phyloP scores from a whole-genome alignment of 1,139 yeast genomes.

The Tardiomyces depauwii region DNA sequence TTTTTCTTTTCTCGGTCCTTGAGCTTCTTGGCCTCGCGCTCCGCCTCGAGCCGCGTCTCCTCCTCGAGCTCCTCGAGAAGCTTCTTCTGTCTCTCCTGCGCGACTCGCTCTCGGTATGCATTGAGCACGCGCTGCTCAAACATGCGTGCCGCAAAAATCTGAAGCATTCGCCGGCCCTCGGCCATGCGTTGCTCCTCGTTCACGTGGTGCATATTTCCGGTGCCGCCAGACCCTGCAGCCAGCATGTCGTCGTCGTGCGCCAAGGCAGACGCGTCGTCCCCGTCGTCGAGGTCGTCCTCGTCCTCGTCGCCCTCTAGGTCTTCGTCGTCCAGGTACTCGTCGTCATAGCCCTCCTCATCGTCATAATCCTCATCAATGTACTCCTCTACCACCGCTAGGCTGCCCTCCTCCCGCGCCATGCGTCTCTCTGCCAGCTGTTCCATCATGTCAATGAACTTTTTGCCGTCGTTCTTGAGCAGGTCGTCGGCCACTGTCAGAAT shows the following conservation, averaged over 20 bases:
- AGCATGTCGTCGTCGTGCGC: no score
- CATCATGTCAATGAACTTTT: slow-evolving; percentile 64
- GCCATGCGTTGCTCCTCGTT: slow-evolving; percentile 58
- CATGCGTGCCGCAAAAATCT: slow-evolving; percentile 63
- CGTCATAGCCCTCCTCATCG: slow-evolving; percentile 20
- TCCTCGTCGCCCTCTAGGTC: slow-evolving; percentile 25
- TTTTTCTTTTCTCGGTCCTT: slow-evolving; percentile 67
- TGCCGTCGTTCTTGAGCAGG: slow-evolving; percentile 61
- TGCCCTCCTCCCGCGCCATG: slow-evolving; percentile 37
- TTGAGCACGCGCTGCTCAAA: slow-evolving; percentile 60
- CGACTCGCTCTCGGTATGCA: slow-evolving; percentile 63
- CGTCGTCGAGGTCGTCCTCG: slow-evolving; percentile 27
- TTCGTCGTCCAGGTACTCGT: slow-evolving; percentile 19
- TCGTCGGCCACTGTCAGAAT: slow-evolving; percentile 67
- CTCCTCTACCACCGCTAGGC: slow-evolving; percentile 16
- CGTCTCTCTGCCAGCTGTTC: slow-evolving; percentile 57
- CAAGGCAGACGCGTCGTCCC: slow-evolving; percentile 16
- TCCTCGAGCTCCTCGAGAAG: slow-evolving; percentile 72
- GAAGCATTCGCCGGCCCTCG: slow-evolving; percentile 68
- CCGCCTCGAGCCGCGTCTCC: slow-evolving; percentile 58
- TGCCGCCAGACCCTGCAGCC: no score
- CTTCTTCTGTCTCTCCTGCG: slow-evolving; percentile 61
- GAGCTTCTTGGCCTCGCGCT: slow-evolving; percentile 59
- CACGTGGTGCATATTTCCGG: slow-evolving; percentile 22
- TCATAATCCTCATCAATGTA: slow-evolving; percentile 15